A percentile compares a stretch with the other conserved stretches of the same genome.
These are phyloP conservation scores for Calonectria fujianensis DNA, from an alignment of 2,329 filamentous ascomycete species.

Conservation along the genomic window DNA sequence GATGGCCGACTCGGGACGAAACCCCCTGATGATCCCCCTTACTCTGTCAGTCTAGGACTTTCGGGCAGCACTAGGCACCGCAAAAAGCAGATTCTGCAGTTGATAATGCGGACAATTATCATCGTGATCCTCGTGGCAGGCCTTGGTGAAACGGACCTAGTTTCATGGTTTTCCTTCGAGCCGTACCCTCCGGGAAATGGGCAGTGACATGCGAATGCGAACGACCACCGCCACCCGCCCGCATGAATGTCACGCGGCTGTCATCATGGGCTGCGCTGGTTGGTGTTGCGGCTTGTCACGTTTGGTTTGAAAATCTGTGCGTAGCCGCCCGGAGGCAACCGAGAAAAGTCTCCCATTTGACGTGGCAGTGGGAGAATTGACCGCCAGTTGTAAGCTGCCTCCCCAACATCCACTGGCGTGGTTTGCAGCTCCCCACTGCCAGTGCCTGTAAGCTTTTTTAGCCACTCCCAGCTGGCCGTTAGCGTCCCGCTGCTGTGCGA, in stretches of 20 bases:
- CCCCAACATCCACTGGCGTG: constrained; percentile 4
- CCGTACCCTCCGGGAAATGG: constrained; percentile 27
- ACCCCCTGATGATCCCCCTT: constrained; percentile 43
- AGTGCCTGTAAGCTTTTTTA: constrained; percentile 23
- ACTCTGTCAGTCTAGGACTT: constrained; percentile 32
- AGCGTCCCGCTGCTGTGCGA: constrained; percentile 23
- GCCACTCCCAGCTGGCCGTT: constrained; percentile 30
- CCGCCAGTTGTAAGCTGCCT: constrained; percentile 34
- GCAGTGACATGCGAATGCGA: constrained; percentile 1
- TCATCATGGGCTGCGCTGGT: constrained; percentile 30
- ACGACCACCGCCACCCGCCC: constrained; percentile 3
- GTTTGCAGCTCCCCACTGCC: constrained; percentile 2
- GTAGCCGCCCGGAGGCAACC: constrained; percentile 51
- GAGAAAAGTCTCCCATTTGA: constrained; percentile 41
- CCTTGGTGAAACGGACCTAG: constrained; percentile 50
- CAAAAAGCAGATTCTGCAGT: constrained; percentile 19
- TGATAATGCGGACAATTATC: constrained; percentile 6
- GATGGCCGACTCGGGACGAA: constrained; percentile 35
- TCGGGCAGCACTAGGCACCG: constrained; percentile 17
- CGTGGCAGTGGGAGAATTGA: constrained; percentile 45
- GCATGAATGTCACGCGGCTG: constrained; percentile 22
- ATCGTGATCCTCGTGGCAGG: constrained; percentile 9
- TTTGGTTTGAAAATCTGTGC: constrained; percentile 48
- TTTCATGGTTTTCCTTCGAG: constrained; percentile 46
- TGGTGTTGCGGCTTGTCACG: constrained; percentile 31